Evolutionary conservation across 2,329 filamentous ascomycete genomes (phyloP).

Genomic region (Aureobasidium pullulans): DNA sequence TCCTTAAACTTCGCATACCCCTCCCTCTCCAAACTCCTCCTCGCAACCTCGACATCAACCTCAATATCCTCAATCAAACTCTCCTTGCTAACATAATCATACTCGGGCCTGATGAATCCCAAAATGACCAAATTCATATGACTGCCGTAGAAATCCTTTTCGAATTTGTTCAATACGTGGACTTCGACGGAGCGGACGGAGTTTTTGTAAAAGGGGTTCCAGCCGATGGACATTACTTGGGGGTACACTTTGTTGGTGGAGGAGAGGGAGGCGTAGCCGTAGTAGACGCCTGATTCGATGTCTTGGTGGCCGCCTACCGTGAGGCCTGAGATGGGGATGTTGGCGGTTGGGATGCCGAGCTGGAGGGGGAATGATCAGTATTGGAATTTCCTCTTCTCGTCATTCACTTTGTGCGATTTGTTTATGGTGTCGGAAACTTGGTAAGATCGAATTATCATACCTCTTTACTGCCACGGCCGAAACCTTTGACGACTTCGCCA

Average conservation of each 20-base stretch:
- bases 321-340: slow-evolving; percentile 64
- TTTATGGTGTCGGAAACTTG: background rate
- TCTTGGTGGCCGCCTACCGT: slow-evolving; percentile 58
- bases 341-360: slow-evolving; percentile 95
- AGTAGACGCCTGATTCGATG: slow-evolving; percentile 79
- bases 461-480: slow-evolving; percentile 89
- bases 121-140: slow-evolving; percentile 72
- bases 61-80: slow-evolving; percentile 81
- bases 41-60: slow-evolving; percentile 78
- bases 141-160: slow-evolving; percentile 74
- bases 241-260: slow-evolving; percentile 52
- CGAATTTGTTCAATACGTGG: slow-evolving; percentile 65
- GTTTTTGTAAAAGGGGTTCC: slow-evolving; percentile 98
- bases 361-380: slow-evolving; percentile 29
- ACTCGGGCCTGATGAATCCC: slow-evolving; percentile 83
- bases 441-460: slow-evolving; percentile 36
- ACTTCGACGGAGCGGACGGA: slow-evolving; percentile 63
- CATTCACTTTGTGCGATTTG: background rate
- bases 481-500: slow-evolving; percentile 84
- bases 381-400: background rate
- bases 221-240: slow-evolving; percentile 91
- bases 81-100: slow-evolving; percentile 78
- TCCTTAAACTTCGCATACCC: slow-evolving; percentile 50
- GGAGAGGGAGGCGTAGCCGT: slow-evolving; percentile 73
- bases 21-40: slow-evolving; percentile 60